These are phyloP conservation scores for Rhytidhysteron rufulum DNA, from an alignment of 2,329 filamentous ascomycete species.

Conservation along the genomic window DNA sequence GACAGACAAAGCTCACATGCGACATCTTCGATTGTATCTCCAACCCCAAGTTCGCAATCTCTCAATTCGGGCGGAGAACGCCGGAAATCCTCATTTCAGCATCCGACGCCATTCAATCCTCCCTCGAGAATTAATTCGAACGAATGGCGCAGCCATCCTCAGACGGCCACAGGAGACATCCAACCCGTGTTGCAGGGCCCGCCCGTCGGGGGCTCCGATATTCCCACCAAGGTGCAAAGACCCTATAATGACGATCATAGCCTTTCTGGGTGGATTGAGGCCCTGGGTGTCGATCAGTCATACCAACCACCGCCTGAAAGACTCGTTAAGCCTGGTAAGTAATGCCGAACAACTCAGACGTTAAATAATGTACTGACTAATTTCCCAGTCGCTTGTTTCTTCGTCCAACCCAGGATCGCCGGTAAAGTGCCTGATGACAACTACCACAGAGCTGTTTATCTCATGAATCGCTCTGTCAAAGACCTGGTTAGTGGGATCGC, in stretches of 20 bases:
- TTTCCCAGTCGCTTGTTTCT: slow-evolving; percentile 76
- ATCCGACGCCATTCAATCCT: slow-evolving; percentile 40
- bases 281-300: slow-evolving; percentile 78
- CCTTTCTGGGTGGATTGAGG: slow-evolving; percentile 82
- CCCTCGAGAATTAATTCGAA: slow-evolving; percentile 44
- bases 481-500: slow-evolving; percentile 72
- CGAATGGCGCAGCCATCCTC: slow-evolving; percentile 58
- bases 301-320: slow-evolving; percentile 78
- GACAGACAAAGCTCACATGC: slow-evolving; percentile 50
- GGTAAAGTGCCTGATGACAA: slow-evolving; percentile 51
- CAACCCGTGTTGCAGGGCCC: slow-evolving; percentile 40
- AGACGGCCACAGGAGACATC: slow-evolving; percentile 50
- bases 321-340: slow-evolving; percentile 61
- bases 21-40: slow-evolving; percentile 54
- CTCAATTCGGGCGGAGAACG: slow-evolving; percentile 37
- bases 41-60: slow-evolving; percentile 47
- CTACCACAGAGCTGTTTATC: slow-evolving; percentile 83
- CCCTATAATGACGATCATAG: slow-evolving; percentile 60
- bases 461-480: slow-evolving; percentile 69
- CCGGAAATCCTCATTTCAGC: slow-evolving; percentile 42
- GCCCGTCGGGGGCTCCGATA: slow-evolving; percentile 45
- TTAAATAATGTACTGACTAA: slow-evolving; percentile 28
- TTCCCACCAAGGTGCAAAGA: slow-evolving; percentile 53
- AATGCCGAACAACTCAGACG: slow-evolving; percentile 7
- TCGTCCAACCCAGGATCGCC: slow-evolving; percentile 59